Base-by-base conservation (phyloP, 192 early-diverging fungal species). In the Entomortierella lignicola region DNA sequence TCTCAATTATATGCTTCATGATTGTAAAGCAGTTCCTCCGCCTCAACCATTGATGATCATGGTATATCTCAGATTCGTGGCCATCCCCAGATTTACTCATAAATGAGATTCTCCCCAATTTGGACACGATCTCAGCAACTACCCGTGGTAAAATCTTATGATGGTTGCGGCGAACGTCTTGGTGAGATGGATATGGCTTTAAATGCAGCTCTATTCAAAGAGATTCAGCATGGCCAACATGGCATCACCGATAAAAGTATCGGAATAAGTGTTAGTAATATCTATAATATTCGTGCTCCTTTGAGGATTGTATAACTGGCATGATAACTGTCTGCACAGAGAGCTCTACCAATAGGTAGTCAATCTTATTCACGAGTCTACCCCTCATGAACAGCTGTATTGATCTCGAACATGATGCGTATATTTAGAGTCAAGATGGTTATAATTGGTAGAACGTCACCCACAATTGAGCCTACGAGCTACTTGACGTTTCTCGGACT, bases 361-460 rank as follows among this genome's bases (percentile, higher is more conserved):
- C 37, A 66, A 11, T 21, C 56, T 26, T 73, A 60, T 51, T 66
- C 63, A 15, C 48, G 30, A 17, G 41, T 66, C 2, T 50, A 66
- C 26, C 64, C 72, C 34, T 57, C 37, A 0, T 74, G 72, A 61
- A 53, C 32, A 21, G 57, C 58, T 18, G 65, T 65, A 13, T 44
- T 77, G 42, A 77, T 77, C 25, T 62, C 72, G 10, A 77, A 77
- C 21, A 55, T 63, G 52, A 60, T 77, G 65, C 52, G 63, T 26
- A 63, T 39, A 4, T 77, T 66, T 29, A 59, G 54, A 27, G 65
- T 77, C 0, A 47, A 27, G 29, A 68, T 65, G 3, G 65, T 77
- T 5, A 65, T 62, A 8, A 32, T 77, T 26, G 72, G 65, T 18
- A 63, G 72, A 4, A 51, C 26, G 34, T 27, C 52, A 2, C 11